A percentile compares a stretch with the other conserved stretches of the same genome.
These are phyloP conservation scores for Vigna hirtella DNA, from an alignment of 306 rosid genomes.

Conservation along the genomic window DNA sequence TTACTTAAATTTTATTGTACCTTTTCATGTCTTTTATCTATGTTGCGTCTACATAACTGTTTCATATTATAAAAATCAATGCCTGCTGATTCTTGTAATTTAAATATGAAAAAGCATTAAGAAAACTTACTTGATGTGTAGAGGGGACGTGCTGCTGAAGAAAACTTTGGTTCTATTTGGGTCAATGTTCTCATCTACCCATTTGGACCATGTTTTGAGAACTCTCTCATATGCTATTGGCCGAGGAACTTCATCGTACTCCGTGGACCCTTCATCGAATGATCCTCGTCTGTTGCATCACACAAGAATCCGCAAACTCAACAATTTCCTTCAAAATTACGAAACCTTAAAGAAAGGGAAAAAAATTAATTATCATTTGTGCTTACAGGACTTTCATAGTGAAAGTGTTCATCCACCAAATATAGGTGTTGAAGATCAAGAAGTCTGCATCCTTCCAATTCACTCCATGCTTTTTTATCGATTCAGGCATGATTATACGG, in stretches of 20 bases:
- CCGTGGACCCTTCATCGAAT: constrained; percentile 84
- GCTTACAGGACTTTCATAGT: constrained; percentile 90
- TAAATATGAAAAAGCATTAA: background rate
- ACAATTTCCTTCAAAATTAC: constrained; percentile 18
- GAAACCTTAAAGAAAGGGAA: background rate
- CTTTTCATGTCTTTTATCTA: background rate
- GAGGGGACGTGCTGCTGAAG: constrained; percentile 93
- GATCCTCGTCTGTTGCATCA: constrained; percentile 75
- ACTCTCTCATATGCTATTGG: constrained; percentile 78
- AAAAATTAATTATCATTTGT: background rate
- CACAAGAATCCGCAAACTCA: constrained; percentile 31
- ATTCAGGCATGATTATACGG: constrained; percentile 95
- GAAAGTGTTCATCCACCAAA: constrained; percentile 99
- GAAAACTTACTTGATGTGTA: constrained; percentile 84
- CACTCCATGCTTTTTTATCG: constrained; percentile 86
- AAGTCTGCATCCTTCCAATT: constrained; percentile 89
- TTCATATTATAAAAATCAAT: constrained; percentile 7
- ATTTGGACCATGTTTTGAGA: constrained; percentile 79
- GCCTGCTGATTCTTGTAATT: background rate
- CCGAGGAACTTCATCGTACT: constrained; percentile 78
- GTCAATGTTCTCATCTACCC: constrained; percentile 81
- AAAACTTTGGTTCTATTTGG: constrained; percentile 81
- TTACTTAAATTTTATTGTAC: background rate
- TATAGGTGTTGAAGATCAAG: constrained; percentile 89
- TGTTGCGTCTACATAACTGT: background rate